Conservation (phyloP, 2,329 filamentous ascomycete species). For the Pyricularia sp. region DNA sequence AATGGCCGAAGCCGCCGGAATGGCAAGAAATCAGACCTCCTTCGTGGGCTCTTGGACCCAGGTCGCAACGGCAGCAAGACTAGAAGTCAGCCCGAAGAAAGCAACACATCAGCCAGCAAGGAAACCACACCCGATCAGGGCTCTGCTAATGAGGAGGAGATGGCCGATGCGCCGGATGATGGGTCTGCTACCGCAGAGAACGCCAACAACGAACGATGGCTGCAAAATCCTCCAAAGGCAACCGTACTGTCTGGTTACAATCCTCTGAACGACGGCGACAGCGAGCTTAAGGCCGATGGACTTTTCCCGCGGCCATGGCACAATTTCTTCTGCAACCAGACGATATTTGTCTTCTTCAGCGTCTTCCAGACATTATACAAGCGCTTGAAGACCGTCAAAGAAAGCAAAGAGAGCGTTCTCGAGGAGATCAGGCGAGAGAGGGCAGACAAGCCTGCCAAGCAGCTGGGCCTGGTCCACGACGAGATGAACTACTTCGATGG, state of each 20-base stretch:
- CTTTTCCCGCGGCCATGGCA: constrained; percentile 70
- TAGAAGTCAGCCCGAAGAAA: constrained; percentile 66
- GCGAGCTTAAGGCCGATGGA: constrained; percentile 61
- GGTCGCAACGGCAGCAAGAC: constrained; percentile 57
- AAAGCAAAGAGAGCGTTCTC: constrained; percentile 58
- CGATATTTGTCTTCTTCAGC: constrained; percentile 88
- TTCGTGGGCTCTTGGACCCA: constrained; percentile 74
- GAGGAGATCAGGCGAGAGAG: constrained; percentile 62
- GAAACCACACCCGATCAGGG: constrained; percentile 76
- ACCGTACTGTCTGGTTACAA: constrained; percentile 41
- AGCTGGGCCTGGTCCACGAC: constrained; percentile 74
- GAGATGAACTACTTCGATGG: constrained; percentile 63
- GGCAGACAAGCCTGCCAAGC: constrained; percentile 65
- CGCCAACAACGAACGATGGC: constrained; percentile 49
- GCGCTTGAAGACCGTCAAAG: constrained; percentile 72
- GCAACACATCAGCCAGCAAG: constrained; percentile 65
- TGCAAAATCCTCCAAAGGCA: constrained; percentile 46
- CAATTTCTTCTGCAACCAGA: constrained; percentile 84
- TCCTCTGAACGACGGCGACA: constrained; percentile 42
- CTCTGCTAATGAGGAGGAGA: constrained; percentile 68
- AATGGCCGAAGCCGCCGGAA: constrained; percentile 57
- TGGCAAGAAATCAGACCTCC: constrained; percentile 66
- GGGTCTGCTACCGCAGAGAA: constrained; percentile 39
- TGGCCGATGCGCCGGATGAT: constrained; percentile 47
- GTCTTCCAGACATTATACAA: constrained; percentile 86